Conservation (phyloP, 208 protist genomes). For the Trichomonas vaginalis region DNA sequence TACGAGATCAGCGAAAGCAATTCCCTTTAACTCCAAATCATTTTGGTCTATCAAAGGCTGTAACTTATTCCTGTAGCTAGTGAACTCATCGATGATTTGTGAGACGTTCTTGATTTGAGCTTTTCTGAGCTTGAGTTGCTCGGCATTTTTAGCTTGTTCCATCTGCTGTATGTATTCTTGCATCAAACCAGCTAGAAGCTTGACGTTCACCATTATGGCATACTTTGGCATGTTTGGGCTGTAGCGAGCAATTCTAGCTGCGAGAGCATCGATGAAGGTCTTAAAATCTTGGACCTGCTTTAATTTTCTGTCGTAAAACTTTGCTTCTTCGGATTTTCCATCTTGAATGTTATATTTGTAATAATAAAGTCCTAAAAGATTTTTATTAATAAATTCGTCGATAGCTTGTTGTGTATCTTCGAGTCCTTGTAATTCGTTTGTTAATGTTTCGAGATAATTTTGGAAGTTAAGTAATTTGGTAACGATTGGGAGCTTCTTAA, state of each 20-base stretch:
- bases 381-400: background rate
- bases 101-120: background rate
- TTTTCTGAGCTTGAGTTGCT: background rate
- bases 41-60: background rate
- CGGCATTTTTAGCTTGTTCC: background rate
- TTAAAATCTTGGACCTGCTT: background rate
- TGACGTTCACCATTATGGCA: background rate
- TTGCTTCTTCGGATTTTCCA: background rate
- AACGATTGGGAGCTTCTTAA: background rate
- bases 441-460: background rate
- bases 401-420: background rate
- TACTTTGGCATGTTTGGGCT: background rate
- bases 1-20: background rate
- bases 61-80: background rate
- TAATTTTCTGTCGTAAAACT: background rate
- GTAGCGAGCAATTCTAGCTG: background rate
- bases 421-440: background rate
- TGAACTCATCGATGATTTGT: background rate
- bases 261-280: background rate
- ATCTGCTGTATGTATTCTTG: background rate
- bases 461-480: background rate
- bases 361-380: background rate
- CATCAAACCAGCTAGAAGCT: background rate
- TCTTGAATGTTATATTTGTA: background rate
- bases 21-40: background rate